Conservation (phyloP, 2,329 filamentous ascomycete genomes). For the Alternaria gaisen region DNA sequence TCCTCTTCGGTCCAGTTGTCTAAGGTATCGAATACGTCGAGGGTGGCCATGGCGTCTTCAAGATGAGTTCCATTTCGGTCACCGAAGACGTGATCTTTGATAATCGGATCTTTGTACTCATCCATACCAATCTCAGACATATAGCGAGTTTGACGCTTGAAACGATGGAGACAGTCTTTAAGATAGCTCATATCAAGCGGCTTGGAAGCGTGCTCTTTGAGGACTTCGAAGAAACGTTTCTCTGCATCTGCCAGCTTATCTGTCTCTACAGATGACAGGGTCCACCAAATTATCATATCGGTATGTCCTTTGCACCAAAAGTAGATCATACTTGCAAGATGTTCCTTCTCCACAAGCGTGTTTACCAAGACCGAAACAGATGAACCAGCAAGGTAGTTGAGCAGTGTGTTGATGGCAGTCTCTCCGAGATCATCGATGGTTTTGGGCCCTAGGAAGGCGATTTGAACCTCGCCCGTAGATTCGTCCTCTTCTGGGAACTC, state of each 20-base stretch:
- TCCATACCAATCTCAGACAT: conserved; percentile 81
- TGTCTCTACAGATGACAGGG: conserved; percentile 85
- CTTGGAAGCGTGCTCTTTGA: conserved; percentile 81
- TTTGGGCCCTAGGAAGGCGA: conserved; percentile 86
- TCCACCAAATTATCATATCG: conserved; percentile 84
- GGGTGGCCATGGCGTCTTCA: conserved; percentile 49
- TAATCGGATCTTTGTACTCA: conserved; percentile 85
- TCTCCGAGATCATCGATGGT: conserved; percentile 71
- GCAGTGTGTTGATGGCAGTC: conserved; percentile 79
- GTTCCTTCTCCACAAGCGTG: conserved; percentile 88
- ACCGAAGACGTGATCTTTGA: conserved; percentile 92
- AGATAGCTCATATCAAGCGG: conserved; percentile 91
- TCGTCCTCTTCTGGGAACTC: conserved; percentile 98
- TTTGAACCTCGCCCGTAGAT: conserved; percentile 84
- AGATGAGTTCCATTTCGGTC: conserved; percentile 75
- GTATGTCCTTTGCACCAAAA: conserved; percentile 83
- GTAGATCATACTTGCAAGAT: conserved; percentile 85
- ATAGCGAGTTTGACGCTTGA: conserved; percentile 82
- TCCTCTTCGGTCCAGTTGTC: conserved; percentile 82
- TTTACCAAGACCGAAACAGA: conserved; percentile 94
- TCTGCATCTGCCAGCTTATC: conserved; percentile 85
- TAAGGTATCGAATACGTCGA: conserved; percentile 69
- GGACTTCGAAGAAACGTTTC: conserved; percentile 81
- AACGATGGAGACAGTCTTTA: conserved; percentile 83
- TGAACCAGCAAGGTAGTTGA: conserved; percentile 90